Evolutionary conservation across 2,329 filamentous ascomycete species (phyloP).

Genomic region (Boeremia lycopersici): DNA sequence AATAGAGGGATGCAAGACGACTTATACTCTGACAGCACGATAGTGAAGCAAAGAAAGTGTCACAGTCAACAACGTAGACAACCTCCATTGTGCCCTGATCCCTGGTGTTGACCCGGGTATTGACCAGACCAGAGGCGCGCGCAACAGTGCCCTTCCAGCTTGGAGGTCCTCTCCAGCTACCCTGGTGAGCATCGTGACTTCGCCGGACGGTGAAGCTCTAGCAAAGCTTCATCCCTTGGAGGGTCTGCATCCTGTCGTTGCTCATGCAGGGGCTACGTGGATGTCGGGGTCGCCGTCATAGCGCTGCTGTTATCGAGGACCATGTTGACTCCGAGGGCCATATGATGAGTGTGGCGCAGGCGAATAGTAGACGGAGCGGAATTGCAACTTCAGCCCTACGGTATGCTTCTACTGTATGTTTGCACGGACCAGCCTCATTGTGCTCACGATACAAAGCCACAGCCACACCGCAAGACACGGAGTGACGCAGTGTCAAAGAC

Average conservation of each 20-base stretch:
- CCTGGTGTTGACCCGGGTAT: not conserved
- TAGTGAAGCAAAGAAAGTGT: not conserved
- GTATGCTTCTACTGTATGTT: not conserved
- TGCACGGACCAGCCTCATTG: not conserved
- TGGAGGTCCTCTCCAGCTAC: not conserved
- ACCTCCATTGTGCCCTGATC: not conserved
- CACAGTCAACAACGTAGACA: not conserved
- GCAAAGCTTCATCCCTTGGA: not conserved
- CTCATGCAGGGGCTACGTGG: not conserved
- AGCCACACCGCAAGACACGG: not conserved
- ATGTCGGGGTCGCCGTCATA: not conserved
- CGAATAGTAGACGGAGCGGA: not conserved
- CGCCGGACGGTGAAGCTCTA: not conserved
- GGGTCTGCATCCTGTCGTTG: not conserved
- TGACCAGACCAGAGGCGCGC: not conserved
- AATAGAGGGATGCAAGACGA: too few species aligned
- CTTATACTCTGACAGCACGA: not conserved
- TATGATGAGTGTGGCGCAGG: not conserved
- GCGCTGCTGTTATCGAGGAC: not conserved
- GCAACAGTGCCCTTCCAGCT: not conserved
- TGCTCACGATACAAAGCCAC: not conserved
- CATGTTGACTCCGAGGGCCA: not conserved
- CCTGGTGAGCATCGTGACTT: constrained; percentile 4
- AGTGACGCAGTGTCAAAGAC: not conserved
- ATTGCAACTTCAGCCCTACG: not conserved